Evolutionary conservation across 495 filamentous ascomycete genomes (phyloP), one percentile per base, ranked within the genome.

Genomic region (Paragyromitra xinjiangensis): DNA sequence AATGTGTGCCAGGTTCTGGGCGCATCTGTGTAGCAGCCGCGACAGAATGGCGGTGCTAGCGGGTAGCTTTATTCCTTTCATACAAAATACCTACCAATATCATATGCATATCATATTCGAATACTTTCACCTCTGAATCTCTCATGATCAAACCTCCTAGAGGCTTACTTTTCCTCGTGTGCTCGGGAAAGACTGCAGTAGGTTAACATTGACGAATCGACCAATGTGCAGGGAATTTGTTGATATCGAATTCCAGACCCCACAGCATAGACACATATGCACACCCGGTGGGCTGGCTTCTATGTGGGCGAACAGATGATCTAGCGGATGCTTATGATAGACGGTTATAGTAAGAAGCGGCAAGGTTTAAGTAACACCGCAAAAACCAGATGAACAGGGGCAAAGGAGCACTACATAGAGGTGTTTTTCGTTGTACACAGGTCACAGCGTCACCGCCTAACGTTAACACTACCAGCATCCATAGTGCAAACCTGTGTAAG

Each of bases 181-280:
- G 29, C 29, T 3, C 29, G 29, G 29, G 29, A 34, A 34, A 34
- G 29, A 3, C 29, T 29, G 29, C 29, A 34, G 29, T 3, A 34
- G 29, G 29, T 3, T 3, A 34, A 34, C 29, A 34, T 34, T 34
- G 29, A 34, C 29, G 29, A 34, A 34, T 3, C 29, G 29, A 34
- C 29, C 4, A 34, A 34, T 34, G 29, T 34, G 29, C 3, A 3
- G 2, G 14, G 48, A 16, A n/a, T 51, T 51, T 51, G 39, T 34
- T 3, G 22, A 58, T 73, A 64, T 58, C 39, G 1, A 34, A 37
- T 73, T 24, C 40, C 5, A 58, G 69, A 64, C 44, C 69, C 44
- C 29, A 14, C 55, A 42, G 29, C 2, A 34, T 55, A 69, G 6
- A 50, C 6, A 34, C 29, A 3, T 34, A 34, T 34, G 29, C 4